phyloP scores from a whole-genome alignment of 352 stramenopile genomes.

The Phytophthora syringae region DNA sequence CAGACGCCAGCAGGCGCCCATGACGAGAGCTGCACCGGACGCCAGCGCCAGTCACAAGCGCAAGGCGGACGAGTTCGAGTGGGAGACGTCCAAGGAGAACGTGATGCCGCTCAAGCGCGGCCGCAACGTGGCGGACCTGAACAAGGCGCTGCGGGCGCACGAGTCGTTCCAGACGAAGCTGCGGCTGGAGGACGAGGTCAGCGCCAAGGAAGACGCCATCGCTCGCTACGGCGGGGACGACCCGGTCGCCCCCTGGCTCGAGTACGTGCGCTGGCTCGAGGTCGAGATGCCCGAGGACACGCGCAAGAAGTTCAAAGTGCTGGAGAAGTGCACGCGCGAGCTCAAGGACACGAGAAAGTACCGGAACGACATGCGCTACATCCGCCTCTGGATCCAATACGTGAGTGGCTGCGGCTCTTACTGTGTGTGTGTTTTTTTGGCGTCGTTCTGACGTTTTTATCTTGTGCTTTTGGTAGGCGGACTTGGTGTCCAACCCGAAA shows the following conservation, averaged over 20 bases:
- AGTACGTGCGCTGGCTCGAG: conserved; percentile 85
- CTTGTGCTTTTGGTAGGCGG: conserved; percentile 52
- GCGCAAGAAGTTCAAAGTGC: conserved; percentile 72
- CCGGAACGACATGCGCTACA: conserved; percentile 82
- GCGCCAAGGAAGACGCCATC: conserved; percentile 56
- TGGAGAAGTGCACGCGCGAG: conserved; percentile 78
- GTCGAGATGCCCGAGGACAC: conserved; percentile 86
- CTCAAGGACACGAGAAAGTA: conserved; percentile 72
- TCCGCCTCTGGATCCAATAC: conserved; percentile 90
- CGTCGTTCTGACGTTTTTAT: conserved; percentile 4
- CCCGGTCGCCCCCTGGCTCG: conserved; percentile 67
- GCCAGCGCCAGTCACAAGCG: conserved; percentile 33
- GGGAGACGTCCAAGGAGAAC: conserved; percentile 90
- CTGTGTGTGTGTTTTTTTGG: background rate
- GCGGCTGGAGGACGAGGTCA: conserved; percentile 58
- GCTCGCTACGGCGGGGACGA: conserved; percentile 64
- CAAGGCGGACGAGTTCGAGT: conserved; percentile 67
- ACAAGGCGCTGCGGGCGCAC: conserved; percentile 65
- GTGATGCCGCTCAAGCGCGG: conserved; percentile 86
- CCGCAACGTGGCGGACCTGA: conserved; percentile 81
- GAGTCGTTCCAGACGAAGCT: conserved; percentile 73
- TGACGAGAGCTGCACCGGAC: conserved; percentile 26
- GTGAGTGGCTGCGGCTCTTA: conserved; percentile 60
- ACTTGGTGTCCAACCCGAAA: conserved; percentile 86
- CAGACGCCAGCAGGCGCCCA: conserved; percentile 7